Base-by-base conservation (phyloP, 495 filamentous ascomycete genomes). In the Parmelia sp. region DNA sequence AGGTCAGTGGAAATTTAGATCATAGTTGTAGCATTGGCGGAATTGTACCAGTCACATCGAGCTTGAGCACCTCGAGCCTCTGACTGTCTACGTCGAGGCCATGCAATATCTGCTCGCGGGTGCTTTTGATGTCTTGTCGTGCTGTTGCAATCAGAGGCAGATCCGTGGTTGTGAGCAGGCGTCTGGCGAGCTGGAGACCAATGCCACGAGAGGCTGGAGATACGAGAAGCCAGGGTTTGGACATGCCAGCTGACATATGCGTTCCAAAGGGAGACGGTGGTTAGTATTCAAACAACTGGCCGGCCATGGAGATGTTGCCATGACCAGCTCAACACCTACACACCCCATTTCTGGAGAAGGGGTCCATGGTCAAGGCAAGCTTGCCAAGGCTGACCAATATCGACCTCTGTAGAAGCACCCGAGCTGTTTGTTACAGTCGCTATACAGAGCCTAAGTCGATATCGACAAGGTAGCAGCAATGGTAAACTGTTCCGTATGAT, bases 181-280 rank as follows among this genome's bases (percentile, higher is more conserved):
- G 82, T 7, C 85, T 82, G 8, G 87, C 84, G 21, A 95, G 76
- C 33, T 87, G 84, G 66, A 90, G 80, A 25, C 89, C 90, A 66
- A 94, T 84, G 19, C 91, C 90, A 29, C 88, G 79, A 15, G 87
- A 91, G 15, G 89, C 83, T 0, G 90, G 91, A 25, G 84, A 81
- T 31, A 87, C 74, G 5, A 86, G 70, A 40, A 72, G 64, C 75
- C 79, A 77, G 21, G 77, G 75, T 25, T 66, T 58, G 56, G 59
- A 58, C 64, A 69, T 69, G 19, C 17, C 49, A 29, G 19, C 14
- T 19, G 25, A 11, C 19, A 10, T 23, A 17, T 17, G 40, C 1
- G 36, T 37, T 37, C 36, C 11, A 40, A 19, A 51, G 45, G 45
- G 45, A 51, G 23, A 3, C 3, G n/a, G n/a, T 51, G 25, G 1